These are phyloP conservation scores for Voacanga thouarsii DNA, from an alignment of 257 asterid genomes.

Conservation along the genomic window DNA sequence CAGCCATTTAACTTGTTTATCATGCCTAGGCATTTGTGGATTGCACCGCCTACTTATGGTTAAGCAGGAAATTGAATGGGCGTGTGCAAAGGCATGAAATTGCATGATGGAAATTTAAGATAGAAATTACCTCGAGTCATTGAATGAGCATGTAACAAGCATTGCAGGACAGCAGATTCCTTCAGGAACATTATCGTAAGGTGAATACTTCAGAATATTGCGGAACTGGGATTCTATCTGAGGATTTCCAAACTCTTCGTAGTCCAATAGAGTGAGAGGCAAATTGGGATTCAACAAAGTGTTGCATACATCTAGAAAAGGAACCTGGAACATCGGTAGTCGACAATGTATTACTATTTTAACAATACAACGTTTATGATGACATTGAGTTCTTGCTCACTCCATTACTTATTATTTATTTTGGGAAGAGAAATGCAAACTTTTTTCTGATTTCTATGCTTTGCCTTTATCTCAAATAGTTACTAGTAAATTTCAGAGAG, in stretches of 20 bases:
- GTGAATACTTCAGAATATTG: slow-evolving; percentile 70
- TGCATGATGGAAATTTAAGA: background rate
- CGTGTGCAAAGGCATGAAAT: background rate
- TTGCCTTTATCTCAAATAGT: background rate
- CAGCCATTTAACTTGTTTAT: background rate
- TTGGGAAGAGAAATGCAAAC: background rate
- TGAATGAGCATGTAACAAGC: slow-evolving; percentile 76
- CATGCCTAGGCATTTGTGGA: background rate
- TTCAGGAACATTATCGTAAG: slow-evolving; percentile 63
- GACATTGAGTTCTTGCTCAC: background rate
- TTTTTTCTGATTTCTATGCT: background rate
- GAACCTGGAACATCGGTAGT: slow-evolving; percentile 49
- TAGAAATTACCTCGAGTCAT: slow-evolving; percentile 69
- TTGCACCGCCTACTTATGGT: background rate
- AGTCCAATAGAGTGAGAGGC: slow-evolving; percentile 84
- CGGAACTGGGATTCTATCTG: slow-evolving; percentile 41
- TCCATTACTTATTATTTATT: background rate
- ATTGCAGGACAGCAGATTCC: slow-evolving; percentile 72
- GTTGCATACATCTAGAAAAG: slow-evolving; percentile 80
- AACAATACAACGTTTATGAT: background rate
- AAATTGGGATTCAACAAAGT: slow-evolving; percentile 70
- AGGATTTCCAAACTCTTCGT: slow-evolving; percentile 94
- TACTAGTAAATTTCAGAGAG: background rate
- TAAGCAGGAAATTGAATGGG: background rate
- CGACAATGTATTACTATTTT: background rate